Evolutionary conservation across 1,139 yeast genomes (phyloP), one percentile per base, ranked within the genome.

Genomic region (Pichia terricola): DNA sequence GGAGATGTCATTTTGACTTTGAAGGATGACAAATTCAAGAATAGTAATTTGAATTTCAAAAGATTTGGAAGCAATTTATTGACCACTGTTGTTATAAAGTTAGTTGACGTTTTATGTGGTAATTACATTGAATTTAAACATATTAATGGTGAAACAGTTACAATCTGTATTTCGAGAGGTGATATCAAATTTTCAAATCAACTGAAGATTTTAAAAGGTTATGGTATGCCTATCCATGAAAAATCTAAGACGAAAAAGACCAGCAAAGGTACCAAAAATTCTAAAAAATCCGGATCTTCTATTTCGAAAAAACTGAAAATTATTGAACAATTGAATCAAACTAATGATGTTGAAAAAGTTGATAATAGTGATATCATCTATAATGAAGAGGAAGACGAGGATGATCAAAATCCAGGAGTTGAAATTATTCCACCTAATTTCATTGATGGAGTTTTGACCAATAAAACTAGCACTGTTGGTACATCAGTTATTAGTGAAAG

Each of bases 151-250:
- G 65, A 69, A 38, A 58, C 62, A 40, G 48, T 78, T 16, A 65
- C 66, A 37, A 59, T 78, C 2, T 55, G 60, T 2, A 54, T 74
- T 11, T 59, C 62, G 33, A 53, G 63, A 22, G 80, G 79, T 3
- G 79, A 75, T 50, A 59, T 77, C 1, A 67, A 73, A 16, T 63
- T 64, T 25, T 69, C 75, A 3, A 72, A 71, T 22, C 46, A 50
- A 5, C 60, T 77, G 2, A 77, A 76, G 49, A 58, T 72, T 4
- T 68, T 77, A 1, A 64, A 65, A 45, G 75, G 74, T 1, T 61
- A 65, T 39, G 84, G 85, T 26, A 76, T 77, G 81, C 95, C 95
- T 4, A 72, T 77, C 32, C 75, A 76, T 61, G 62, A 68, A 37
- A 25, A 22, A 5, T 22, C 34, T 22, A 31, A 39, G 2, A 25